These are phyloP conservation scores for Papiliotrema laurentii DNA, from an alignment of 1,284 basidiomycete genomes.

Conservation along the genomic window DNA sequence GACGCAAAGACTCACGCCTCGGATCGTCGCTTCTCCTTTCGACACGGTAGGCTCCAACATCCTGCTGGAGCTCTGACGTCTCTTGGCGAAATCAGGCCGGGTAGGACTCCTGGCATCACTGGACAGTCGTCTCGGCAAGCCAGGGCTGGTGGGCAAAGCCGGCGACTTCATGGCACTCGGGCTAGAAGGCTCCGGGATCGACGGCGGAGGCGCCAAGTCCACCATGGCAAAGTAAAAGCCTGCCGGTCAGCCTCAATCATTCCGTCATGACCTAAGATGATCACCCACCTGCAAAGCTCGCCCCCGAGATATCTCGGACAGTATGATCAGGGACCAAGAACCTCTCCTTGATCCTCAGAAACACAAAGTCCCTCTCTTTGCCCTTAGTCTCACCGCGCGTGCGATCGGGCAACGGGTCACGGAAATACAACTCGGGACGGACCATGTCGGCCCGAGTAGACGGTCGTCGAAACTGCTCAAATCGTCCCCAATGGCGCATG, in stretches of 20 bases:
- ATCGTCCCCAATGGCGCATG: slow-evolving; percentile 83
- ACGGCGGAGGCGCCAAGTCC: slow-evolving; percentile 39
- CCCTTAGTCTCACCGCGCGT: slow-evolving; percentile 22
- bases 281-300: slow-evolving; percentile 81
- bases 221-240: slow-evolving; percentile 70
- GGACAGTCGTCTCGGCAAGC: slow-evolving; percentile 10
- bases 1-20: slow-evolving; percentile 29
- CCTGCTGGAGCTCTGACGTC: slow-evolving; percentile 20
- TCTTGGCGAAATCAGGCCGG: slow-evolving; percentile 14
- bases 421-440: slow-evolving; percentile 67
- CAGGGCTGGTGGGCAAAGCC: slow-evolving; percentile 9
- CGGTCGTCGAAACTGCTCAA: slow-evolving; percentile 78
- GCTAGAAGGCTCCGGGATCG: slow-evolving; percentile 32
- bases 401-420: slow-evolving; percentile 48
- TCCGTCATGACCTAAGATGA: background rate
- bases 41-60: slow-evolving; percentile 8
- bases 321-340: slow-evolving; percentile 92
- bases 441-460: slow-evolving; percentile 55
- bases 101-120: slow-evolving; percentile 13
- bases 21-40: slow-evolving; percentile 36
- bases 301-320: slow-evolving; percentile 89
- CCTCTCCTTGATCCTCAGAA: slow-evolving; percentile 96
- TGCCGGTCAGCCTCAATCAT: slow-evolving; percentile 37
- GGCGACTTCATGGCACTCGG: slow-evolving; percentile 24
- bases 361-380: slow-evolving; percentile 53